These are phyloP conservation scores for Fusarium solani-melongenae DNA, from an alignment of 2,329 filamentous ascomycete species.

Conservation along the genomic window DNA sequence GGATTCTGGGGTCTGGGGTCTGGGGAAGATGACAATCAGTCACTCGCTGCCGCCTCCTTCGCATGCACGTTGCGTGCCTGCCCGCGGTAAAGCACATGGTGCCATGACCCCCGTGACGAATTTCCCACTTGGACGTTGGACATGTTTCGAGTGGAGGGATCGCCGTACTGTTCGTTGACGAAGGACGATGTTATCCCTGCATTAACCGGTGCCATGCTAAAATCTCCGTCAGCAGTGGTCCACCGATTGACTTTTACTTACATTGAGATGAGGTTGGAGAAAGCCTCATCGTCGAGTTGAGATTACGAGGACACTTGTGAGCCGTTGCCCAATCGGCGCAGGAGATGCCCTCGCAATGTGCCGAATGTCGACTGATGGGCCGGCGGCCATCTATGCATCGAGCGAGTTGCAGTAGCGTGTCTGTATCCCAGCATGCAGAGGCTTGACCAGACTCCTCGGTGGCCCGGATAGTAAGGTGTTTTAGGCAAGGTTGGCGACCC, in stretches of 20 bases:
- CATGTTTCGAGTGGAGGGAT: slow-evolving; percentile 1
- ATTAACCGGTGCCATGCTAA: slow-evolving; percentile 25
- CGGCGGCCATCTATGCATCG: slow-evolving; percentile 17
- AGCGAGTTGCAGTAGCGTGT: slow-evolving; percentile 24
- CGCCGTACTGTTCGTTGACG: slow-evolving; percentile 10
- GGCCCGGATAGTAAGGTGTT: slow-evolving; percentile 9
- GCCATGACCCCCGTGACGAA: slow-evolving; percentile 3
- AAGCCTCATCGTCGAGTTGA: slow-evolving; percentile 12
- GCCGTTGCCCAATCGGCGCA: slow-evolving; percentile 8
- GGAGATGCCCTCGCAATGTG: not conserved
- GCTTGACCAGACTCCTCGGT: slow-evolving; percentile 12
- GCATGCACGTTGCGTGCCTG: not conserved
- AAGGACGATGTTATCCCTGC: slow-evolving; percentile 13
- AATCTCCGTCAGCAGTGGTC: not conserved
- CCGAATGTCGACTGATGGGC: slow-evolving; percentile 17
- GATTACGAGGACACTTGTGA: slow-evolving; percentile 8
- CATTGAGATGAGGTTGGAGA: not conserved
- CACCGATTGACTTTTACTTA: not conserved
- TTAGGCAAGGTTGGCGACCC: not conserved
- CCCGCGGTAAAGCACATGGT: slow-evolving; percentile 11
- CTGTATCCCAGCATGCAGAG: slow-evolving; percentile 4
- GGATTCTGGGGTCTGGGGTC: slow-evolving; percentile 9
- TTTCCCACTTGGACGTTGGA: not conserved
- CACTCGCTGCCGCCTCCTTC: not conserved
- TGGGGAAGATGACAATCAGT: not conserved